Base-by-base conservation (phyloP, 202 grass and related monocot species). In the Setaria viridis region DNA sequence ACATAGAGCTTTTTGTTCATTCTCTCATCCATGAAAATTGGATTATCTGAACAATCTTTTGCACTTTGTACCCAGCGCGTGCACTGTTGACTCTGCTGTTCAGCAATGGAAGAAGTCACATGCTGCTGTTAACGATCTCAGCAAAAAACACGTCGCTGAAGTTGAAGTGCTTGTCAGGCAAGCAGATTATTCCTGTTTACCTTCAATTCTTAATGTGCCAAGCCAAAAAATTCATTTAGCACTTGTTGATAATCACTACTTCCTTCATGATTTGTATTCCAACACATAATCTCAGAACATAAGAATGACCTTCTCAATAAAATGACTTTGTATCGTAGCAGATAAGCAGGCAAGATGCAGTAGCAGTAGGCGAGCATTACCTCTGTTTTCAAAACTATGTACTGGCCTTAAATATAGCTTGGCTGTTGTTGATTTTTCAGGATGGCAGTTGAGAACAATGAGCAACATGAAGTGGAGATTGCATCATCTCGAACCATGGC, bases 31-130 rank as follows among this genome's bases (percentile, higher is more conserved):
- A 29, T 75, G 32, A 34, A 87, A 32, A 41, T 48, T 54, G 56
- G 48, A 19, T 47, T 80, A 8, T 37, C 62, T 60, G 42, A 82
- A 7, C n/a, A 43, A 76, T 56, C 43, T 60, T 83, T 48, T 90
- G 55, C 30, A 66, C 30, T 82, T 80, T 67, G 69, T 75, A 53
- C 80, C 37, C 91, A 99, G 97, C 54, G 80, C 76, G 14, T 91
- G 91, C 70, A 93, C 89, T 21, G 80, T 94, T 20, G 88, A 97
- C 72, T 86, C 83, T 19, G 92, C 94, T 60, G 89, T 91, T 72
- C 83, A 94, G 70, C 90, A 94, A 60, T 97, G 92, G 92, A 99
- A 93, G 81, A 75, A 87, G 66, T 93, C 94, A 30, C 90, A 94
- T 78, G 88, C 77, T 62, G 87, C 85, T 55, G 93, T 91, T 35